Percentiles rank a stretch among this genome's conserved stretches.
phyloP scores from a whole-genome alignment of 108 stramenopile genomes.

The Bacterosira constricta region DNA sequence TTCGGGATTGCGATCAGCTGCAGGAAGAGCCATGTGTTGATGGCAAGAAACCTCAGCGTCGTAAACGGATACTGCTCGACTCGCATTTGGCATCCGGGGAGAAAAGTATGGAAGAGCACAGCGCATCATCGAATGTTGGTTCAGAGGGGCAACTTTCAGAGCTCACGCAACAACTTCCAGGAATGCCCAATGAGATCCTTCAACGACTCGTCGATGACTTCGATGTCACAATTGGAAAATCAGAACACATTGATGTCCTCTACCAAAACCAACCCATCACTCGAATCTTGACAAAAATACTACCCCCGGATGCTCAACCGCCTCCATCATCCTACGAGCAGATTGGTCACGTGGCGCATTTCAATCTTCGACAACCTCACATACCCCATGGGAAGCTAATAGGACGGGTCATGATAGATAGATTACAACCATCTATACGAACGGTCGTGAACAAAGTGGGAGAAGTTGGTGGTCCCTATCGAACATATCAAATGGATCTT shows the following conservation, averaged over 20 bases:
- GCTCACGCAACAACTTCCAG: constrained; percentile 10
- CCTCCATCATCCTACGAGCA: constrained; percentile 91
- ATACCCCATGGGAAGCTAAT: constrained; percentile 86
- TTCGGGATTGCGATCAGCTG: constrained; percentile 41
- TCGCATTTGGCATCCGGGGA: background rate
- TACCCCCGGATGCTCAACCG: constrained; percentile 61
- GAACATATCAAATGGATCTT: constrained; percentile 93
- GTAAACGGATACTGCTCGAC: constrained; percentile 50
- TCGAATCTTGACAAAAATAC: constrained; percentile 65
- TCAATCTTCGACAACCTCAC: constrained; percentile 87
- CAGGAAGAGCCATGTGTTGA: constrained; percentile 2
- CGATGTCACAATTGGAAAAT: background rate
- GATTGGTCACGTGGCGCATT: constrained; percentile 95
- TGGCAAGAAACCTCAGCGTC: background rate
- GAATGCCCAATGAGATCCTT: constrained; percentile 1
- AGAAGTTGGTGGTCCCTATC: constrained; percentile 86
- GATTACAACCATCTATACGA: constrained; percentile 61
- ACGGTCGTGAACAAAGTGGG: constrained; percentile 97
- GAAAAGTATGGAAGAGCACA: background rate
- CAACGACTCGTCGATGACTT: constrained; percentile 15
- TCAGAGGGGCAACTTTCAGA: background rate
- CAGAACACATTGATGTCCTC: constrained; percentile 30
- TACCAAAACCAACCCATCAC: constrained; percentile 66
- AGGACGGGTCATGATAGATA: constrained; percentile 90
- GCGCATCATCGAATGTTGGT: background rate